These are phyloP conservation scores for Arthroderma uncinatum DNA, from an alignment of 2,329 filamentous ascomycete species.

Conservation along the genomic window DNA sequence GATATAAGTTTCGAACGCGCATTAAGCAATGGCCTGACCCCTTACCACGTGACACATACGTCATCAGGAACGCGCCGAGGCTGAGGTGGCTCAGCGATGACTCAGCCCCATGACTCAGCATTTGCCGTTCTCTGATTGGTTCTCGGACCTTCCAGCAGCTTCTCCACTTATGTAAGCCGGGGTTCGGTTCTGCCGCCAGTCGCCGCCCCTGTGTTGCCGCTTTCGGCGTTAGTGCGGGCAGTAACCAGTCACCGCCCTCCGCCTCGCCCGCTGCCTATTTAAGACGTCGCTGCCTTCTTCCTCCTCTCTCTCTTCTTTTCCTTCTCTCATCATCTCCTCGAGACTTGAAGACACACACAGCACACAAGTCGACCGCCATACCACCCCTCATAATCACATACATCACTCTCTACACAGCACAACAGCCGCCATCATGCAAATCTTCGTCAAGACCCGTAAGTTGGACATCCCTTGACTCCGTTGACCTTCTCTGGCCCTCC, in stretches of 20 bases:
- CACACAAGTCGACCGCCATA: conserved; percentile 9
- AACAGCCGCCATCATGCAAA: conserved; percentile 61
- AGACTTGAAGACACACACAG: no score
- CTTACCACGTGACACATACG: neutral
- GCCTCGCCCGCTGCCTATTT: conserved; percentile 14
- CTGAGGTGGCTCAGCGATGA: neutral
- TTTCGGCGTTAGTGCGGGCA: conserved; percentile 4
- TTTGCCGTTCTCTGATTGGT: neutral
- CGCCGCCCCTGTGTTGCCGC: neutral
- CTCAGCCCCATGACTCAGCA: neutral
- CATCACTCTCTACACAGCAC: neutral
- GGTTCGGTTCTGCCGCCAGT: no score
- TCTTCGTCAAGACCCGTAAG: conserved; percentile 94
- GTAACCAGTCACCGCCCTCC: conserved; percentile 15
- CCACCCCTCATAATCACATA: conserved; percentile 9
- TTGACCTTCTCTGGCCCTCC: no score
- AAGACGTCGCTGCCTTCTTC: conserved; percentile 16
- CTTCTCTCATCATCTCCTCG: conserved; percentile 9
- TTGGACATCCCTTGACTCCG: conserved; percentile 25
- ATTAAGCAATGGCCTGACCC: no score
- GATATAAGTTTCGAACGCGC: no score
- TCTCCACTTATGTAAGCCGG: neutral
- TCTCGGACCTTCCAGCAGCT: neutral
- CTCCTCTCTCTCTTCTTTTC: conserved; percentile 15
- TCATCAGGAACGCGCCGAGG: neutral